These are phyloP conservation scores for Cladosporium velox DNA, from an alignment of 2,329 filamentous ascomycete species.

Conservation along the genomic window DNA sequence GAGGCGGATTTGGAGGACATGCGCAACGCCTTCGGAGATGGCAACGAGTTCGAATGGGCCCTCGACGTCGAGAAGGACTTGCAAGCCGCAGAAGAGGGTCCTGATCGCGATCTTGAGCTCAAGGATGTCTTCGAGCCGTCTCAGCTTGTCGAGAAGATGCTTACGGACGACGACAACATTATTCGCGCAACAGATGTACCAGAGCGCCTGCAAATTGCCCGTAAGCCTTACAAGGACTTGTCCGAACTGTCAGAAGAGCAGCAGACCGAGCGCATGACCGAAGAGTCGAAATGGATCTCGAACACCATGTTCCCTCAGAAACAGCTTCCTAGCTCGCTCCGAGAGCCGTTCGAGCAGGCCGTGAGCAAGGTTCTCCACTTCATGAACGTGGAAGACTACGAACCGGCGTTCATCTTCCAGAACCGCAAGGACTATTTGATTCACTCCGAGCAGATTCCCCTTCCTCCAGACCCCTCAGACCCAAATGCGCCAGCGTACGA, in stretches of 20 bases:
- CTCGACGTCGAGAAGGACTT: conserved; percentile 85
- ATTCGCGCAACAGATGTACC: conserved; percentile 89
- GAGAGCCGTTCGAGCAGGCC: conserved; percentile 80
- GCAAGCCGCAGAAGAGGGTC: conserved; percentile 72
- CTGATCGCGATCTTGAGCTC: conserved; percentile 83
- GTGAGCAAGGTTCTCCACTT: conserved; percentile 93
- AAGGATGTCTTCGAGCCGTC: conserved; percentile 99
- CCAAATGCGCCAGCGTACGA: conserved; percentile 71
- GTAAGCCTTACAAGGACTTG: conserved; percentile 77
- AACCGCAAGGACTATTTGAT: conserved; percentile 98
- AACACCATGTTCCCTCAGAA: conserved; percentile 89
- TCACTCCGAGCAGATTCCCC: conserved; percentile 72
- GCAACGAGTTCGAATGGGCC: conserved; percentile 94
- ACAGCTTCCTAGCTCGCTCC: conserved; percentile 51
- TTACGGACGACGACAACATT: conserved; percentile 91
- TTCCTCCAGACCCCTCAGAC: conserved; percentile 64
- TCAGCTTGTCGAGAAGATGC: conserved; percentile 87
- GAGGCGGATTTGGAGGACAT: conserved; percentile 94
- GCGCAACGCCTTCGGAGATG: conserved; percentile 92
- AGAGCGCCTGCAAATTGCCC: conserved; percentile 89
- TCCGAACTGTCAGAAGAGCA: conserved; percentile 79
- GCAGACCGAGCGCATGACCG: conserved; percentile 61
- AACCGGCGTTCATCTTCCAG: conserved; percentile 97
- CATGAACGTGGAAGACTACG: conserved; percentile 89
- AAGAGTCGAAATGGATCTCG: conserved; percentile 90